Evolutionary conservation across 768 basidiomycete genomes (phyloP).

Genomic region (Russula earlei): DNA sequence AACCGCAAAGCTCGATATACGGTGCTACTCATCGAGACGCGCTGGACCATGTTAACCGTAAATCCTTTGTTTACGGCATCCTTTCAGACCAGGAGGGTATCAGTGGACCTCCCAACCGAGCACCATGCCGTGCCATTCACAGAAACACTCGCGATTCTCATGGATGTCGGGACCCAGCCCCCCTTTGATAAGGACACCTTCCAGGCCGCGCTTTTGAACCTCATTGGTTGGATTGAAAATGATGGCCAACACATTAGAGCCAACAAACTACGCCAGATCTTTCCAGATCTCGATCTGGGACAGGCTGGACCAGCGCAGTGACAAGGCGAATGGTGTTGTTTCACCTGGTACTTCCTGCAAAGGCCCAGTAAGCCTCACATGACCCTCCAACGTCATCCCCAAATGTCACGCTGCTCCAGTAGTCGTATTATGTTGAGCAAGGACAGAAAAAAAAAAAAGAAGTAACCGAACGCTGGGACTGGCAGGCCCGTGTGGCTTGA

Average conservation of each 20-base stretch:
- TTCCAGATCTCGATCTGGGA: too few species aligned
- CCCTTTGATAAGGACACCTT: neutral
- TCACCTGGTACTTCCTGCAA: too few species aligned
- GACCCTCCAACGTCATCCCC: too few species aligned
- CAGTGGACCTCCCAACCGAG: neutral
- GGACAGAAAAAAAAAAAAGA: too few species aligned
- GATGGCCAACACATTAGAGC: too few species aligned
- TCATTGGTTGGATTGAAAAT: neutral
- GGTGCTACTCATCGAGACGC: neutral
- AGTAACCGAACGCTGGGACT: too few species aligned
- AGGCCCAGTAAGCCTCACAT: too few species aligned
- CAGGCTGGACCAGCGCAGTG: too few species aligned
- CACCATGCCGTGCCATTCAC: neutral
- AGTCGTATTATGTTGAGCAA: too few species aligned
- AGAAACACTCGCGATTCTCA: neutral
- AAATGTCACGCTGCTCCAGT: too few species aligned
- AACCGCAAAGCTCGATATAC: neutral
- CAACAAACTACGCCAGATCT: neutral
- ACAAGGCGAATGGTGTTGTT: too few species aligned
- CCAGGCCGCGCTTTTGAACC: neutral
- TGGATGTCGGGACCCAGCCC: neutral
- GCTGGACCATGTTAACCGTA: neutral
- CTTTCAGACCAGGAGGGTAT: neutral
- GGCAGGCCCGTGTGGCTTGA: too few species aligned
- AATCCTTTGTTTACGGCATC: neutral